Evolutionary conservation across 1,139 yeast genomes (phyloP).

Genomic region (Yamadazyma triangularis): DNA sequence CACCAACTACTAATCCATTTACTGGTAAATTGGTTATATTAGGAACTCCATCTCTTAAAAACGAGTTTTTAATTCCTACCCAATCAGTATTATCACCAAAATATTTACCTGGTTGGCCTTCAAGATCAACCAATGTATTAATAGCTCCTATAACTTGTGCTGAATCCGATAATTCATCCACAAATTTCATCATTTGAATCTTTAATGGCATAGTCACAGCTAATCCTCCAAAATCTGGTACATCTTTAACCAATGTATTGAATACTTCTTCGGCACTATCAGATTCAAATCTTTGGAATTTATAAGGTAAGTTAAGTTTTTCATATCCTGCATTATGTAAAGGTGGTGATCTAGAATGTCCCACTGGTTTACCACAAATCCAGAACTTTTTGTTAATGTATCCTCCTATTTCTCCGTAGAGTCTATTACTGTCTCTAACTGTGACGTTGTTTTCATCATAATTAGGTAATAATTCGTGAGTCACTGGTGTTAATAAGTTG

Average conservation of each 20-base stretch:
- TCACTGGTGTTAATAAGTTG: constrained; percentile 74
- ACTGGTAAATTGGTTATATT: constrained; percentile 26
- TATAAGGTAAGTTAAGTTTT: constrained; percentile 72
- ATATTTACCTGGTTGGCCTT: constrained; percentile 46
- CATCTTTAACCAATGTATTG: constrained; percentile 42
- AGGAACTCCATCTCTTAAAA: constrained; percentile 59
- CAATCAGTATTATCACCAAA: constrained; percentile 95
- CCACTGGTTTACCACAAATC: constrained; percentile 79
- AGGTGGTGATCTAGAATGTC: constrained; percentile 84
- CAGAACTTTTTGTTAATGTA: constrained; percentile 54
- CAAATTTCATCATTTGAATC: constrained; percentile 65
- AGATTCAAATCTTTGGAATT: constrained; percentile 67
- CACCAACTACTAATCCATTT: constrained; percentile 80
- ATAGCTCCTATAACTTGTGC: constrained; percentile 87
- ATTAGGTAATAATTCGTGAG: constrained; percentile 59
- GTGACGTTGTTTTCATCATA: constrained; percentile 68
- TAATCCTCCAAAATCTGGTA: constrained; percentile 70
- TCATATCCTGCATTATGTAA: constrained; percentile 77
- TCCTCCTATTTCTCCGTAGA: constrained; percentile 62
- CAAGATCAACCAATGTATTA: constrained; percentile 68
- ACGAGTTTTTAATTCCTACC: constrained; percentile 78
- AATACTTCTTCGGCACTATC: constrained; percentile 50
- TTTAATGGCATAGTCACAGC: constrained; percentile 92
- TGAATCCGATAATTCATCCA: constrained; percentile 61
- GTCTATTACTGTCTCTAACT: constrained; percentile 55